Percentiles rank a stretch among this genome's conserved stretches.
phyloP scores from a whole-genome alignment of 2,329 filamentous ascomycete genomes.

The Apiospora saccharicola region DNA sequence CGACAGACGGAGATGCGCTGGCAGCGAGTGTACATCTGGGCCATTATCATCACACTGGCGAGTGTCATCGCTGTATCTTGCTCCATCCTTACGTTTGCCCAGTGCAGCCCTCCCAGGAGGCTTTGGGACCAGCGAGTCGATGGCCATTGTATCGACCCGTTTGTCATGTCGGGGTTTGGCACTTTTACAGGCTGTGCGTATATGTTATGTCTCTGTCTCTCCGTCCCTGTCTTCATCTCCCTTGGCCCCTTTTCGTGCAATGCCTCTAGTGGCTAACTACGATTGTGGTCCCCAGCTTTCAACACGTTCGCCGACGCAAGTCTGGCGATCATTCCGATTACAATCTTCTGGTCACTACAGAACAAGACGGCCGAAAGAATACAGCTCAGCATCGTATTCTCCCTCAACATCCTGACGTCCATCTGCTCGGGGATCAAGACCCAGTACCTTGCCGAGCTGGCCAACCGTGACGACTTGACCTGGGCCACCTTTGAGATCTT shows the following conservation, averaged over 20 bases:
- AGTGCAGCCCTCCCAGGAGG: conserved; percentile 6
- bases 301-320: conserved; percentile 16
- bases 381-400: conserved; percentile 9
- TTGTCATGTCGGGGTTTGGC: not conserved
- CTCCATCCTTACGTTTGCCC: conserved; percentile 3
- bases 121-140: conserved; percentile 21
- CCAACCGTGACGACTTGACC: conserved; percentile 11
- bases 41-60: not conserved
- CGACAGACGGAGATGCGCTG: conserved; percentile 5
- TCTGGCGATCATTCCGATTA: not conserved
- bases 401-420: conserved; percentile 6
- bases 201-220: not conserved
- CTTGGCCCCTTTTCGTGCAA: too few relatives aligned
- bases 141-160: conserved; percentile 11
- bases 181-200: conserved; percentile 8
- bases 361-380: not conserved
- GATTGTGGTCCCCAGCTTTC: not conserved
- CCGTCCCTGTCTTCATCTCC: too few relatives aligned
- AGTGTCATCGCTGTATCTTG: not conserved
- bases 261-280: not conserved
- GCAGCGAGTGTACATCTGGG: conserved; percentile 21
- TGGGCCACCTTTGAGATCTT: conserved; percentile 20
- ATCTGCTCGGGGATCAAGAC: conserved; percentile 21
- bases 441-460: not conserved
- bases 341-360: conserved; percentile 13